Conservation (phyloP, 2,329 filamentous ascomycete species). For the Ustulina deusta region DNA sequence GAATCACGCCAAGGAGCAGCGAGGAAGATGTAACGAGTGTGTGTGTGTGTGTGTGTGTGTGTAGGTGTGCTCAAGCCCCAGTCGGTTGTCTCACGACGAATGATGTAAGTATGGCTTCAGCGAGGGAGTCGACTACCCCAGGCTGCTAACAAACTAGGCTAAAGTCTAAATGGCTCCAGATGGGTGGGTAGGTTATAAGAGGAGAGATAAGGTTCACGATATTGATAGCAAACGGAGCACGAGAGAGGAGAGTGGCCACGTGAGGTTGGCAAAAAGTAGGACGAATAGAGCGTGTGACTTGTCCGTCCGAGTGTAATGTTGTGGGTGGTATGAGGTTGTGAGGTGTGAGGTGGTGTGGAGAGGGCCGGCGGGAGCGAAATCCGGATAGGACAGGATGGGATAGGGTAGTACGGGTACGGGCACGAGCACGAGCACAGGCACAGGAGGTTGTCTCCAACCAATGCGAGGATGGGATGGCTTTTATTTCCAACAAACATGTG, state of each 20-base stretch:
- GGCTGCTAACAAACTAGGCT: conserved; percentile 20
- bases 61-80: conserved; percentile 15
- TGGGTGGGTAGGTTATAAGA: background rate
- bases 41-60: too few species aligned
- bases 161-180: conserved; percentile 29
- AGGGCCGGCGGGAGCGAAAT: background rate
- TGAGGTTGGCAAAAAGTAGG: conserved; percentile 41
- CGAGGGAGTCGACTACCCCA: conserved; percentile 1
- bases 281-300: conserved; percentile 32
- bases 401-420: conserved; percentile 15
- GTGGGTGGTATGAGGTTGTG: conserved; percentile 21
- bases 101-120: conserved; percentile 37
- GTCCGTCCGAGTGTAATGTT: conserved; percentile 31
- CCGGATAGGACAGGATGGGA: conserved; percentile 12
- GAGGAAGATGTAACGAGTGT: conserved; percentile 29
- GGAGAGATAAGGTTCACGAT: conserved; percentile 23
- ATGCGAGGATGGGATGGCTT: conserved; percentile 13
- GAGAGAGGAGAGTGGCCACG: conserved; percentile 43
- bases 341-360: conserved; percentile 1
- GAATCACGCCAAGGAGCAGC: conserved; percentile 9
- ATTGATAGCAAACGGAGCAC: background rate
- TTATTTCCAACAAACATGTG: conserved; percentile 19
- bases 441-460: conserved; percentile 15
- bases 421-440: conserved; percentile 22
- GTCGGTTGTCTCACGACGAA: conserved; percentile 12